These are phyloP conservation scores for Coemansia sp. DNA, from an alignment of 371 early-diverging fungal genomes.

Conservation along the genomic window DNA sequence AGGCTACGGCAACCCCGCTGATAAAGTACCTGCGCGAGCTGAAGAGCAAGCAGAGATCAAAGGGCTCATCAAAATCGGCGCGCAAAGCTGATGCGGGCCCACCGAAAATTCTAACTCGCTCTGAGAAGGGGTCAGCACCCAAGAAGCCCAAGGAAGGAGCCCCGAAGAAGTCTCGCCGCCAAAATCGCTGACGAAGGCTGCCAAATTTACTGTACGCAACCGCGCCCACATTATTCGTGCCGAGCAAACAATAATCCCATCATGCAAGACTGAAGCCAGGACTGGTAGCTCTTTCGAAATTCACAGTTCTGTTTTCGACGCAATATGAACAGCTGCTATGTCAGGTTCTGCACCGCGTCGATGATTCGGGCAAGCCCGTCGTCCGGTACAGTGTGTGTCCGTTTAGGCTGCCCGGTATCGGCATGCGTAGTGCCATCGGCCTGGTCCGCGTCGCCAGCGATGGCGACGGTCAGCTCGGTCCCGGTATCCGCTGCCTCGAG, in stretches of 20 bases:
- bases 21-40: conserved; percentile 37
- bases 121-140: not conserved
- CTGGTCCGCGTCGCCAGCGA: not conserved
- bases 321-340: not conserved
- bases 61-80: not conserved
- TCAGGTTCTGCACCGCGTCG: not conserved
- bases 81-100: not conserved
- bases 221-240: too few relatives aligned
- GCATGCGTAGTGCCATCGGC: not conserved
- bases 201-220: too few relatives aligned
- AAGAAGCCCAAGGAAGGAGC: not conserved
- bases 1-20: conserved; percentile 25
- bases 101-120: not conserved
- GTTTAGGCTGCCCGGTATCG: not conserved
- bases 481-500: conserved; percentile 14
- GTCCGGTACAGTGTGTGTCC: not conserved
- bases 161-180: conserved; percentile 21
- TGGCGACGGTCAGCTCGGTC: conserved; percentile 5
- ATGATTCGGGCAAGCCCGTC: conserved; percentile 8
- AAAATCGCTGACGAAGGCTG: conserved; percentile 6
- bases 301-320: too few relatives aligned
- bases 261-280: too few relatives aligned
- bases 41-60: conserved; percentile 14
- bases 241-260: too few relatives aligned
- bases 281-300: too few relatives aligned